Evolutionary conservation across 768 basidiomycete genomes (phyloP), one percentile per base, ranked within the genome.

Genomic region (Boletus vermiculosoides): DNA sequence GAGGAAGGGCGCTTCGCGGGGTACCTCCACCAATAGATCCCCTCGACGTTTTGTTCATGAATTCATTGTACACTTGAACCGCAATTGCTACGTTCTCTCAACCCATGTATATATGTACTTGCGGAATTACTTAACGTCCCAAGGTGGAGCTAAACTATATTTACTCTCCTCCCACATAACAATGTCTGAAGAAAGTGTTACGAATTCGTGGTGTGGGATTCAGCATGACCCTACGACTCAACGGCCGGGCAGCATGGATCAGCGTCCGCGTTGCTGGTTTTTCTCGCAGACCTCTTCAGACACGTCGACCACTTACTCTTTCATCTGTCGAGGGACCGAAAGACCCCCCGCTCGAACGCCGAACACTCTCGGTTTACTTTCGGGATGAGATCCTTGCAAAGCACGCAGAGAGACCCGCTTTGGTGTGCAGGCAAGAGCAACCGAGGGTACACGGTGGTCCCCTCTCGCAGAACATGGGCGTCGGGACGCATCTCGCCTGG

Each of bases 351-450:
- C 76, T 90, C 31, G 80, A 78, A 31, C 64, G 71, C 31, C 75
- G 78, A 30, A 88, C 87, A 0, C 77, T 89, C 31, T 73, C 83
- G 8, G 73, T 77, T n/a, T 90, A 83, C 73, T 90, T 90, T 68
- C 68, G 66, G 15, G 71, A 76, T 5, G 78, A 83, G 36, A 78
- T 92, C 53, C 71, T 92, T 13, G 71, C 65, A 12, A 76, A 74
- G 36, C 73, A 84, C 58, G 68, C 73, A 16, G 68, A 73, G 3
- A 74, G 83, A 20, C 83, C 86, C 0, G 90, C 88, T 0, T 74
- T 93, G 22, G 79, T 90, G 30, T 87, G 84, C 54, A 75, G 80
- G 39, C 76, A 81, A 44, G 91, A 93, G 65, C 67, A 52, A 18
- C 77, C 84, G 11, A 71, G 79, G 4, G 70, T 78, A 0, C 84